Base-by-base conservation (phyloP, 2,329 filamentous ascomycete species). In the Rhynchosporium graminicola region DNA sequence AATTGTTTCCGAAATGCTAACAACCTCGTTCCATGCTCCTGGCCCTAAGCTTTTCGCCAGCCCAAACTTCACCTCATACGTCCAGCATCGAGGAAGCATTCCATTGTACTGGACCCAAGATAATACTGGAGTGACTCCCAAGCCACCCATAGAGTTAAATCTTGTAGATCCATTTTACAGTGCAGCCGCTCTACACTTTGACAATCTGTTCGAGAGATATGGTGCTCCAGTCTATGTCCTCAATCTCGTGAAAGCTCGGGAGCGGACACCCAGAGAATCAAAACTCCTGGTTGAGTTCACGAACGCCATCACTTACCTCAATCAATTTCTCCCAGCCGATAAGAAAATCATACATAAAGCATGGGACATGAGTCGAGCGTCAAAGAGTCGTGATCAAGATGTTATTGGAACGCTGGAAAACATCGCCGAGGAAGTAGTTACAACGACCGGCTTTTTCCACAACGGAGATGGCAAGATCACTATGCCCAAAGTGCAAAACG, bases 91-190 rank as follows among this genome's bases (percentile, higher is more conserved):
- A 67, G 96, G 96, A 31, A 98, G 95, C 69, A 99, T 99, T 63
- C 95, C 95, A 3, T 81, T 99, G 0, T 92, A 97, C 75, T 99
- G 96, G 96, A 96, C 92, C 0, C 95, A 99, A 74, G 95, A 98
- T 74, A 96, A 88, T 69, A 95, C 91, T 3, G 93, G 94, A 1
- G 95, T 99, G 1, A 93, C 92, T 0, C 96, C 96, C 0, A 99
- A 98, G 70, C 96, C 95, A 9, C 93, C 94, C 9, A 99, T 99
- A 69, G 91, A 97, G 74, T 80, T 99, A 47, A 97, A 96, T 72
- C 82, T 98, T n/a, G 86, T 96, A 26, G 95, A 99, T 75, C 95
- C 95, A 0, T 99, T 98, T 75, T 98, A 97, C 74, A 90, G 89
- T 47, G 91, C 94, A 3, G 94, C 95, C 13, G 94, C 93, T 0